phyloP scores from a whole-genome alignment of 345 rosid species.

The Limnanthes douglasii region DNA sequence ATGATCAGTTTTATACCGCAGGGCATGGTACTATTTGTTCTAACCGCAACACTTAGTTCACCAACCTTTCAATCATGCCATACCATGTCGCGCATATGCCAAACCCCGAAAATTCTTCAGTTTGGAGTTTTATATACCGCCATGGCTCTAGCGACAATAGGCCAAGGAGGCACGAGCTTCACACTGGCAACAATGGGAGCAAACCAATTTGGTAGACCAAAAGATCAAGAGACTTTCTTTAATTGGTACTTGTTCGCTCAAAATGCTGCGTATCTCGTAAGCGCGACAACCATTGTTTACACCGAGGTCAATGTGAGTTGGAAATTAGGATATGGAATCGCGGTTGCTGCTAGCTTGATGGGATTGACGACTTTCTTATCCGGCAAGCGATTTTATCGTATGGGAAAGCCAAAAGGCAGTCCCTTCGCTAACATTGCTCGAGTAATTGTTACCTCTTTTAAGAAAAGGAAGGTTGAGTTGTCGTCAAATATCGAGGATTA shows the following conservation, averaged over 20 bases:
- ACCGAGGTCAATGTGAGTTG: constrained; percentile 12
- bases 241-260: constrained; percentile 11
- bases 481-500: constrained; percentile 3
- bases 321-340: constrained; percentile 14
- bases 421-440: constrained; percentile 7
- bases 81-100: neutral
- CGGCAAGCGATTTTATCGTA: constrained; percentile 7
- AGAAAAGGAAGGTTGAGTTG: constrained; percentile 4
- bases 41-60: constrained; percentile 2
- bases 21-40: constrained; percentile 10
- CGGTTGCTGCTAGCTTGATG: constrained; percentile 3
- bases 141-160: constrained; percentile 6
- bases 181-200: constrained; percentile 16
- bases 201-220: constrained; percentile 7
- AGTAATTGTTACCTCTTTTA: constrained; percentile 10
- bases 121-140: constrained; percentile 1
- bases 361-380: constrained; percentile 2
- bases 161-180: constrained; percentile 10
- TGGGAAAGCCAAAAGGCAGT: constrained; percentile 9
- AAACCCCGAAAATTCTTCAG: constrained; percentile 7
- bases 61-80: constrained; percentile 9
- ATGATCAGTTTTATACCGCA: neutral
- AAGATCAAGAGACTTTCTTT: constrained; percentile 10
- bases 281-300: constrained; percentile 7
- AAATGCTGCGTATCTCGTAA: neutral